Percentiles rank a stretch among this genome's conserved stretches.
These are phyloP conservation scores for Solanum bulbocastanum DNA, from an alignment of 257 asterid species.

Conservation along the genomic window DNA sequence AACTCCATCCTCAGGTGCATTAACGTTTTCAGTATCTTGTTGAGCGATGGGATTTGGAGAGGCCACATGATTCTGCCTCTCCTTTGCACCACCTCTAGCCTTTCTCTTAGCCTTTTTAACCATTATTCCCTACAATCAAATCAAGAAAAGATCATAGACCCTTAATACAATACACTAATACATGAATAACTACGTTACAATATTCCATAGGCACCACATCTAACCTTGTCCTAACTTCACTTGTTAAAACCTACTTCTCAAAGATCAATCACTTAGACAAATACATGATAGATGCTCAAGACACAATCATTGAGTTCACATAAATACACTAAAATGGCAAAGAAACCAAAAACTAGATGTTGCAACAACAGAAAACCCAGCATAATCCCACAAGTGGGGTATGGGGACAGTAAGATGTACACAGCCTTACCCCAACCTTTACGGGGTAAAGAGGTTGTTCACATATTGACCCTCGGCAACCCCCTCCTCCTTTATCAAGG, in stretches of 20 bases:
- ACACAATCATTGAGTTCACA: not conserved
- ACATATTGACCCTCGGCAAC: not conserved
- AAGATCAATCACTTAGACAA: not conserved
- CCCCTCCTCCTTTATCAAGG: not conserved
- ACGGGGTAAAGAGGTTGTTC: not conserved
- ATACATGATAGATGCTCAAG: not conserved
- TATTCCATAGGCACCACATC: not conserved
- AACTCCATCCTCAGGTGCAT: constrained; percentile 24
- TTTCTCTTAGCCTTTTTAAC: constrained; percentile 78
- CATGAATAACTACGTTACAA: not conserved
- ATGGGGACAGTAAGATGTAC: not conserved
- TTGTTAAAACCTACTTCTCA: not conserved
- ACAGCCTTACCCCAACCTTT: not conserved
- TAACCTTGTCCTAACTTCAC: not conserved
- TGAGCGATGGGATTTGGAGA: constrained; percentile 16
- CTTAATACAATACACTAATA: not conserved
- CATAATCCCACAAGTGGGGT: not conserved
- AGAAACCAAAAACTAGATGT: too few relatives aligned
- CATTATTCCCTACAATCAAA: constrained; percentile 46
- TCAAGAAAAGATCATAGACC: constrained; percentile 4
- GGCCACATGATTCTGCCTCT: constrained; percentile 31
- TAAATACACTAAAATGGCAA: not conserved
- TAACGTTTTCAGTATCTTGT: constrained; percentile 11
- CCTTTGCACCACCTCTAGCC: constrained; percentile 45
- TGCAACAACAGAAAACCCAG: not conserved